Evolutionary conservation across 192 early-diverging fungal genomes (phyloP), one percentile per base, ranked within the genome.

Genomic region (Podila horticola): DNA sequence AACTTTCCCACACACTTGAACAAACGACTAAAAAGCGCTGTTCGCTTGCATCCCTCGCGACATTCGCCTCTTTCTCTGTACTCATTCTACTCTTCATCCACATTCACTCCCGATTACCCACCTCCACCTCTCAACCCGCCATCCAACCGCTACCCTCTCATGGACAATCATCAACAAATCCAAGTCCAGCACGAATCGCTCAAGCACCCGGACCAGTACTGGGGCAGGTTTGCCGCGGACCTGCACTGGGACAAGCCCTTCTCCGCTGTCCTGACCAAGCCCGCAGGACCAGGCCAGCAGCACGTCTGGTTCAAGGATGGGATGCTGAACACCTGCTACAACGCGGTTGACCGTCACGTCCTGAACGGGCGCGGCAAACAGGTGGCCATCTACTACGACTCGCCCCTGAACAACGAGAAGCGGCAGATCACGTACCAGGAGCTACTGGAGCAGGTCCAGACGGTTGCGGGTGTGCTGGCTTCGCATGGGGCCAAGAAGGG

Each of bases 321-420:
- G 36, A 71, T 85, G 71, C 75, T 97, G 65, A 95, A 95, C 76
- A 91, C 93, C 8, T 93, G 92, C 86, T 93, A 90, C 85, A 97
- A 97, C 69, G 86, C 89, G 4, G 69, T 97, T 2, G 93, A 95
- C 67, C 86, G 94, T 13, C 95, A 97, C 73, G 86, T 91, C 19
- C 65, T 84, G 7, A 75, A 74, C 4, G 89, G 89, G 5, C 88
- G 86, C 50, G 82, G 89, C 49, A 51, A 73, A 17, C 90, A 90
- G 52, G 71, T 88, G 1, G 94, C 94, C 10, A 60, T 97, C 5
- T 88, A 94, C 50, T 95, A 91, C 79, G 94, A 95, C 71, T 93
- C 92, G 20, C 88, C 93, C 9, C 86, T 92, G 10, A 90, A 90
- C 9, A 84, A 86, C 41, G 62, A 69, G 17, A 88, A 89, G 13